These are phyloP conservation scores for Candida pseudoglaebosa DNA, from an alignment of 805 yeast genomes.

Conservation along the genomic window DNA sequence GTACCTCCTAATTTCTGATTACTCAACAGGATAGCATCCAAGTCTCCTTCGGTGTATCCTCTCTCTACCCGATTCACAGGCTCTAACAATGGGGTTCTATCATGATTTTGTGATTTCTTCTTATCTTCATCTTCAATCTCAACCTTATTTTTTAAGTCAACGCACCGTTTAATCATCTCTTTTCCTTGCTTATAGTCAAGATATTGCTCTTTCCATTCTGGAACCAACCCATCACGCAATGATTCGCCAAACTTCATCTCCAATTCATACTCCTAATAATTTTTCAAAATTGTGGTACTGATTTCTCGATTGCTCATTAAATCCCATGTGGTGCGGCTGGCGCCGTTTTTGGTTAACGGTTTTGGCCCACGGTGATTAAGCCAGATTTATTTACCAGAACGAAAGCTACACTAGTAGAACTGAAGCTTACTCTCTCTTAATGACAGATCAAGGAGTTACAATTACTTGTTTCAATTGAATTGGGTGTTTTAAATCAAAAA, in stretches of 20 bases:
- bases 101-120: conserved; percentile 11
- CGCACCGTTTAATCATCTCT: conserved; percentile 43
- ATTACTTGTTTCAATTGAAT: too few species aligned
- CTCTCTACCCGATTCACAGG: conserved; percentile 7
- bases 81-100: conserved; percentile 24
- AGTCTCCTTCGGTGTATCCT: background rate
- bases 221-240: conserved; percentile 63
- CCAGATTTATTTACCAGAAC: too few species aligned
- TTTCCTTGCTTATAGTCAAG: conserved; percentile 66
- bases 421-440: too few species aligned
- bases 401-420: too few species aligned
- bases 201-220: conserved; percentile 86
- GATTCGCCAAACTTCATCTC: conserved; percentile 69
- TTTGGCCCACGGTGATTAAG: background rate
- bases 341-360: background rate
- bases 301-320: background rate
- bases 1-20: background rate
- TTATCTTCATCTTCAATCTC: conserved; percentile 4
- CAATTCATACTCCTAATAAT: background rate
- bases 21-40: background rate
- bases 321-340: background rate
- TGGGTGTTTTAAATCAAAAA: too few species aligned
- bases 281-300: background rate
- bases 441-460: too few species aligned
- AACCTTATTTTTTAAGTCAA: conserved; percentile 8